A percentile compares a stretch with the other conserved stretches of the same genome.
Evolutionary conservation across 352 stramenopile genomes (phyloP).

Genomic region (Lagenidium giganteum): DNA sequence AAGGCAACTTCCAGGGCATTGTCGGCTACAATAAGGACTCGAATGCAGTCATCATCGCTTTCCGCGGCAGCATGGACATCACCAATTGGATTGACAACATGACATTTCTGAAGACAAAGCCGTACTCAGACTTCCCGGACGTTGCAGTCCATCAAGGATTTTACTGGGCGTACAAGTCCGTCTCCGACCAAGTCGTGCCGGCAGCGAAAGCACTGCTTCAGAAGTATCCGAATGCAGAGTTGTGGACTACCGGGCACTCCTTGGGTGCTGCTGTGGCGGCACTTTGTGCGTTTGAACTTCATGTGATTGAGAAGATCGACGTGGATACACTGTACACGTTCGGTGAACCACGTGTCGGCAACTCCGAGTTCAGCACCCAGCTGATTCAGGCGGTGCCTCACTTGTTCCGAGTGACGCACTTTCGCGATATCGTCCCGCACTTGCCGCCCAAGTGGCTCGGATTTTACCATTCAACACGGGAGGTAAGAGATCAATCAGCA

Average conservation of each 20-base stretch:
- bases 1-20: no score
- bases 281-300: slow-evolving; percentile 66
- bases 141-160: slow-evolving; percentile 63
- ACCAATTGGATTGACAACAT: no score
- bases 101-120: no score
- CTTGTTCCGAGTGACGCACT: slow-evolving; percentile 58
- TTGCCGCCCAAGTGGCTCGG: slow-evolving; percentile 56
- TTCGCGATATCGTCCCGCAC: slow-evolving; percentile 58
- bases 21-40: no score
- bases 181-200: slow-evolving; percentile 33
- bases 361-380: slow-evolving; percentile 35
- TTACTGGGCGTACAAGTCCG: slow-evolving; percentile 58
- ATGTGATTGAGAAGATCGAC: slow-evolving; percentile 37
- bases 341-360: slow-evolving; percentile 61
- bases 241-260: slow-evolving; percentile 59
- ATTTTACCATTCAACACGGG: slow-evolving; percentile 52
- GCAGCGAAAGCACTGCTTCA: slow-evolving; percentile 18
- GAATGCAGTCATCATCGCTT: no score
- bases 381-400: slow-evolving; percentile 40
- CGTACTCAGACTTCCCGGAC: slow-evolving; percentile 26
- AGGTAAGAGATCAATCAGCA: slow-evolving; percentile 23
- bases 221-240: slow-evolving; percentile 26
- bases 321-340: slow-evolving; percentile 54
- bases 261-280: slow-evolving; percentile 52
- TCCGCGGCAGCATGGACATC: no score